These are phyloP conservation scores for Wickerhamomyces chambardii DNA, from an alignment of 805 yeast species.

Conservation along the genomic window DNA sequence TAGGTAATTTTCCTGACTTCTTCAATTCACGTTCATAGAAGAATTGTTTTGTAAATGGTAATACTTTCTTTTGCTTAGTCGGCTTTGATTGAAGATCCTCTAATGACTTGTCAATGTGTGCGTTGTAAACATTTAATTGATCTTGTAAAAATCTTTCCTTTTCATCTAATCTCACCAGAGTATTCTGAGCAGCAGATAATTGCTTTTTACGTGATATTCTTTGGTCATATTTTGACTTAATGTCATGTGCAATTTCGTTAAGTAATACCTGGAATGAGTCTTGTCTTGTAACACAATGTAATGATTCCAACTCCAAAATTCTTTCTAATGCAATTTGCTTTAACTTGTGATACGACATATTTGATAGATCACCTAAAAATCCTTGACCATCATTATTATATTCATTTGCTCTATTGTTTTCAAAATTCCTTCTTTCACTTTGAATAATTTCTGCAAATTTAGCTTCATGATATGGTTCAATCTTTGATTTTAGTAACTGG, in stretches of 20 bases:
- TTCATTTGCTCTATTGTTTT: conserved; percentile 27
- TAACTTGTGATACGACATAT: conserved; percentile 57
- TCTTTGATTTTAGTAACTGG: conserved; percentile 61
- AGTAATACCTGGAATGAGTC: conserved; percentile 72
- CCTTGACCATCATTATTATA: conserved; percentile 33
- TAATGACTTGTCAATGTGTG: conserved; percentile 42
- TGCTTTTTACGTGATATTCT: conserved; percentile 38
- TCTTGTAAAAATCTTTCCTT: conserved; percentile 33
- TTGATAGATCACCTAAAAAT: conserved; percentile 39
- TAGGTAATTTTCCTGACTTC: conserved; percentile 56
- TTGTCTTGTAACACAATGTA: conserved; percentile 54
- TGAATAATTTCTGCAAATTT: conserved; percentile 46
- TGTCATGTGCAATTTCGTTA: conserved; percentile 79
- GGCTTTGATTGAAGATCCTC: conserved; percentile 34
- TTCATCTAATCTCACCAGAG: conserved; percentile 33
- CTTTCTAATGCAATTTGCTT: conserved; percentile 70
- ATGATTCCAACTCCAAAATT: conserved; percentile 63
- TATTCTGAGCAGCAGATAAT: conserved; percentile 32
- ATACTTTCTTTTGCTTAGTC: conserved; percentile 21
- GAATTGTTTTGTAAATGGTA: conserved; percentile 64
- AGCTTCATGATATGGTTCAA: conserved; percentile 60
- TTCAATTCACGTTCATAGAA: conserved; percentile 66
- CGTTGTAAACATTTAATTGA: conserved; percentile 32
- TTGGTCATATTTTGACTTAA: conserved; percentile 45
- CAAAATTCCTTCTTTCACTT: conserved; percentile 30